Evolutionary conservation across 108 stramenopile genomes (phyloP).

Genomic region (Pseudonitzschia multistriata): DNA sequence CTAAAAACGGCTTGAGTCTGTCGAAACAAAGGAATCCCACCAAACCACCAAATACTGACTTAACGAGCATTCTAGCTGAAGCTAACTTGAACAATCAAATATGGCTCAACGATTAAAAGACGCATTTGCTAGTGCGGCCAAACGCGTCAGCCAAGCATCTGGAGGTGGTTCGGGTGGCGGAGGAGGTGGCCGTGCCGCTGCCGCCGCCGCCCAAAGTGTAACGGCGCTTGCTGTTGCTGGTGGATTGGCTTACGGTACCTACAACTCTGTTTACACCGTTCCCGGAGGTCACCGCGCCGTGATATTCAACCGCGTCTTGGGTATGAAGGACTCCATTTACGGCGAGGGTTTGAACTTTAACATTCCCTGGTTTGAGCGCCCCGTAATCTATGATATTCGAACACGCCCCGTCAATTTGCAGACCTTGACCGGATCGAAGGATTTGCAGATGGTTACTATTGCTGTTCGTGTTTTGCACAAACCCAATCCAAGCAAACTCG

Average conservation of each 20-base stretch:
- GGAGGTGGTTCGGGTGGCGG: slow-evolving; percentile 63
- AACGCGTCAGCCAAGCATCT: slow-evolving; percentile 62
- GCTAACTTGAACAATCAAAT: slow-evolving; percentile 4
- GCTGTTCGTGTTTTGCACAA: slow-evolving; percentile 98
- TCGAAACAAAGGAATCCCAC: too few relatives aligned
- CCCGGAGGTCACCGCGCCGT: slow-evolving; percentile 98
- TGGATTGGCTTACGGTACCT: slow-evolving; percentile 87
- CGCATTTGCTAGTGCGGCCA: slow-evolving; percentile 71
- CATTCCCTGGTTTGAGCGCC: slow-evolving; percentile 98
- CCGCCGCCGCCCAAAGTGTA: slow-evolving; percentile 72
- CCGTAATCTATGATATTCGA: slow-evolving; percentile 94
- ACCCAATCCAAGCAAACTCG: slow-evolving; percentile 85
- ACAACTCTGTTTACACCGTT: slow-evolving; percentile 92
- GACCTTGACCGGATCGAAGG: slow-evolving; percentile 95
- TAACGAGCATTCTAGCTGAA: too few relatives aligned
- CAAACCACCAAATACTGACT: too few relatives aligned
- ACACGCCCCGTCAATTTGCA: slow-evolving; percentile 94
- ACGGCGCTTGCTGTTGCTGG: slow-evolving; percentile 71
- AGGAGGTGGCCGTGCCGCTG: slow-evolving; percentile 66
- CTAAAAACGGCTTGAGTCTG: too few relatives aligned
- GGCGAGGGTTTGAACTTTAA: slow-evolving; percentile 97
- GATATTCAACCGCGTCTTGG: slow-evolving; percentile 92
- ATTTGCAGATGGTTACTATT: slow-evolving; percentile 99
- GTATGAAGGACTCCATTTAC: slow-evolving; percentile 87
- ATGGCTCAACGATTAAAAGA: slow-evolving; percentile 85